Evolutionary conservation across 805 yeast species (phyloP).

Genomic region (Ogataea nakhonphanomensis): DNA sequence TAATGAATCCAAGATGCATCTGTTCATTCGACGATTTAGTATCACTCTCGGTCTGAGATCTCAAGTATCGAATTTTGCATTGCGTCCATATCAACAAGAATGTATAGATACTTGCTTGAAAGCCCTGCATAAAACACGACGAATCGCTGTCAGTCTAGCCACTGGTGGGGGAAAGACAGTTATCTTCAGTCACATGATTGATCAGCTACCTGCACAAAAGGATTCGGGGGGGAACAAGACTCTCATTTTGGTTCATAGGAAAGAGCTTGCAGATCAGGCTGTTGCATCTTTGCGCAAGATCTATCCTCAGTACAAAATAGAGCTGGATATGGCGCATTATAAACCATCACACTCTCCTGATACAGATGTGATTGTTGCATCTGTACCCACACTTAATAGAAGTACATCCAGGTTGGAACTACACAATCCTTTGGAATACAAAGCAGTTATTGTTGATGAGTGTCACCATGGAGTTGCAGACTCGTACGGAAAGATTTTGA

Average conservation of each 20-base stretch:
- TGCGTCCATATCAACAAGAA: slow-evolving; percentile 58
- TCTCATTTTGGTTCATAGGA: slow-evolving; percentile 74
- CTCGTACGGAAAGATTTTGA: slow-evolving; percentile 57
- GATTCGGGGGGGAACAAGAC: slow-evolving; percentile 35
- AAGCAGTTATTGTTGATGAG: slow-evolving; percentile 80
- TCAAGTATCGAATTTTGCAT: neutral
- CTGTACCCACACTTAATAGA: slow-evolving; percentile 63
- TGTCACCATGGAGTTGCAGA: slow-evolving; percentile 87
- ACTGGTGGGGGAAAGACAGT: slow-evolving; percentile 97
- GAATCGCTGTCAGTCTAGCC: slow-evolving; percentile 82
- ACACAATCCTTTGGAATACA: slow-evolving; percentile 58
- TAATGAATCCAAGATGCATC: neutral
- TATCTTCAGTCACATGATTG: slow-evolving; percentile 59
- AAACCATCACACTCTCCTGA: slow-evolving; percentile 36
- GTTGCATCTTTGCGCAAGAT: slow-evolving; percentile 41
- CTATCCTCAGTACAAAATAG: slow-evolving; percentile 52
- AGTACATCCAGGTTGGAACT: slow-evolving; percentile 40
- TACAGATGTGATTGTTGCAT: slow-evolving; percentile 70
- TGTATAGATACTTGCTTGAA: slow-evolving; percentile 57
- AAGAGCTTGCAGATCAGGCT: slow-evolving; percentile 76
- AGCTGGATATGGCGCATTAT: slow-evolving; percentile 64
- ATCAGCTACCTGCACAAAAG: slow-evolving; percentile 29
- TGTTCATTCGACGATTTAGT: slow-evolving; percentile 7
- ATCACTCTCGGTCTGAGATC: neutral
- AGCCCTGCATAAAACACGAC: slow-evolving; percentile 39